Evolutionary conservation across 2,329 filamentous ascomycete genomes (phyloP).

Genomic region (Chaetomium sp.): DNA sequence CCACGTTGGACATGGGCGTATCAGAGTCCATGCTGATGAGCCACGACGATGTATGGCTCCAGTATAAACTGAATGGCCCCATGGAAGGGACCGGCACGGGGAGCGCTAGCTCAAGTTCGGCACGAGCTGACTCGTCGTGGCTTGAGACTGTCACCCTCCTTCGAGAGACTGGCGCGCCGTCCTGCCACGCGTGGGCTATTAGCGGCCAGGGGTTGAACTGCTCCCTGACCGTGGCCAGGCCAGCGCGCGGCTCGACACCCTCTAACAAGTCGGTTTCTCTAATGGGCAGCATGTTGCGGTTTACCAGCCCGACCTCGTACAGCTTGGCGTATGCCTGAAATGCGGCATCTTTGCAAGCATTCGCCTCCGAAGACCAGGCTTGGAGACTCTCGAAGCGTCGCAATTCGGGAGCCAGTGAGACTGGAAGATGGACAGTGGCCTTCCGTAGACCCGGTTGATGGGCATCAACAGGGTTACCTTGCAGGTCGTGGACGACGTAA

Average conservation of each 20-base stretch:
- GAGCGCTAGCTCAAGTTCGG: conserved; percentile 48
- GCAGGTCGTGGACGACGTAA: conserved; percentile 58
- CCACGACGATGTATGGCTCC: conserved; percentile 44
- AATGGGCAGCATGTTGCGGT: conserved; percentile 74
- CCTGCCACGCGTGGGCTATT: conserved; percentile 49
- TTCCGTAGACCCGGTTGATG: conserved; percentile 40
- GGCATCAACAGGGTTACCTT: conserved; percentile 33
- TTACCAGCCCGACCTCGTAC: conserved; percentile 70
- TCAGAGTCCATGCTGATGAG: conserved; percentile 40
- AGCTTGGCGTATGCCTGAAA: conserved; percentile 77
- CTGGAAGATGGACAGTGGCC: conserved; percentile 71
- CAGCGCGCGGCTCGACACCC: conserved; percentile 43
- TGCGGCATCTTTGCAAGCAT: conserved; percentile 77
- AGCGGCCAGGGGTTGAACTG: conserved; percentile 51
- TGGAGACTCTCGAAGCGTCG: conserved; percentile 54
- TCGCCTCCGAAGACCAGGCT: conserved; percentile 70
- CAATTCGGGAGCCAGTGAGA: conserved; percentile 64
- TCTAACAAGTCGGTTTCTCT: conserved; percentile 45
- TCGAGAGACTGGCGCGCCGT: conserved; percentile 37
- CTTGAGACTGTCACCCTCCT: conserved; percentile 43
- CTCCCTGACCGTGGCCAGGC: conserved; percentile 43
- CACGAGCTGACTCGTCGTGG: conserved; percentile 37
- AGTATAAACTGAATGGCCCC: conserved; percentile 45
- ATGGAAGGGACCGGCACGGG: conserved; percentile 47
- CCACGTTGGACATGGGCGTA: conserved; percentile 5